A percentile compares a stretch with the other conserved stretches of the same genome.
These are phyloP conservation scores for Colletotrichum plurivorum DNA, from an alignment of 2,329 filamentous ascomycete genomes.

Conservation along the genomic window DNA sequence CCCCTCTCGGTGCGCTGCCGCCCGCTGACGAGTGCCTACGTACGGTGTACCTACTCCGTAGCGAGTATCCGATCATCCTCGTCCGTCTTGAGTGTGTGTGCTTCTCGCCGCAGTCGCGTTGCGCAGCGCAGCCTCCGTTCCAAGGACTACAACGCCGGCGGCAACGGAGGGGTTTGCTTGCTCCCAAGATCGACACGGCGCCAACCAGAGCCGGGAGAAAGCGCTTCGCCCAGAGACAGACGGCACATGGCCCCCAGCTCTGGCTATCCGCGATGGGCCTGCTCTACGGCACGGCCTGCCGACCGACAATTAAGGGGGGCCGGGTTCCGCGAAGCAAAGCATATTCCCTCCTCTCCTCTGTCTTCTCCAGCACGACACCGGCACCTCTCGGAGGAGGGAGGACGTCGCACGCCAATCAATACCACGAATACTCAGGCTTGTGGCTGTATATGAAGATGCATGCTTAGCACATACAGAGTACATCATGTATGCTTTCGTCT, in stretches of 20 bases:
- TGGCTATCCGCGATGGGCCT: background rate
- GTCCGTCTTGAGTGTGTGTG: background rate
- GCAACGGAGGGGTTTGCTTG: conserved; percentile 18
- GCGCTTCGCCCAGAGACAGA: conserved; percentile 2
- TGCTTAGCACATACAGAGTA: background rate
- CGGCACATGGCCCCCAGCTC: conserved; percentile 1
- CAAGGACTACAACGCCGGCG: conserved; percentile 15
- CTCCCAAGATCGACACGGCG: conserved; percentile 15
- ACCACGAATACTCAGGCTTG: background rate
- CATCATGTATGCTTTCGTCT: conserved; percentile 7
- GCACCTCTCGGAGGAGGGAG: background rate
- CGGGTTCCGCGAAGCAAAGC: conserved; percentile 8
- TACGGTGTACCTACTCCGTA: background rate
- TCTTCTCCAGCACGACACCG: background rate
- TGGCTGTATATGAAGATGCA: conserved; percentile 9
- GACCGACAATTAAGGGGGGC: conserved; percentile 19
- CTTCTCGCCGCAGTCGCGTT: too few species aligned
- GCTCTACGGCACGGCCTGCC: conserved; percentile 21
- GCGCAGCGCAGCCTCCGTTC: too few species aligned
- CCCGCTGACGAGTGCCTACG: background rate
- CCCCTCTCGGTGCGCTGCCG: background rate
- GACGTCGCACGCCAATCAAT: background rate
- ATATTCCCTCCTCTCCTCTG: background rate
- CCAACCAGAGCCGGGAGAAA: conserved; percentile 9
- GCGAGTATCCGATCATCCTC: background rate